phyloP scores from a whole-genome alignment of 352 stramenopile genomes.

The Phytophthora brassicae region DNA sequence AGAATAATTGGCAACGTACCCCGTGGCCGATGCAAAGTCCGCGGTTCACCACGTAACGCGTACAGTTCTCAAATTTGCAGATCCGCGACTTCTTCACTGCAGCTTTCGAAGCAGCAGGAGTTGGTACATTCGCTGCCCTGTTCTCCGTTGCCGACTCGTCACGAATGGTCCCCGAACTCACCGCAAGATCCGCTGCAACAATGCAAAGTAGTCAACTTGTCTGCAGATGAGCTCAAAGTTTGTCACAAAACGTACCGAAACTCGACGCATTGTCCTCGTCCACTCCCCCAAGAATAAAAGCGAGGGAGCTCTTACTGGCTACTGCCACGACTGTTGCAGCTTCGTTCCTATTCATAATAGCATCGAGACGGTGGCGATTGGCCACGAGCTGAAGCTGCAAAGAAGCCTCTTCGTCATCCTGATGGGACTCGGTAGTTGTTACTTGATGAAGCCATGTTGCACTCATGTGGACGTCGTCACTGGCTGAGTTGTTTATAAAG shows the following conservation, averaged over 20 bases:
- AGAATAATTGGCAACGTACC: slow-evolving; percentile 23
- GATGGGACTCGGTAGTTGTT: slow-evolving; percentile 3
- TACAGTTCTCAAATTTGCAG: slow-evolving; percentile 78
- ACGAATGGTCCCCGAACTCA: slow-evolving; percentile 8
- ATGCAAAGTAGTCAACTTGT: slow-evolving; percentile 13
- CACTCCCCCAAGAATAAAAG: slow-evolving; percentile 42
- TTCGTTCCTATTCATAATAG: too few species aligned
- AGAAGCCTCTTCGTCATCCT: slow-evolving; percentile 6
- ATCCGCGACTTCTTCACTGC: slow-evolving; percentile 70
- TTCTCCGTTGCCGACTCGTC: slow-evolving; percentile 22
- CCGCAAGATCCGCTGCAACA: slow-evolving; percentile 28
- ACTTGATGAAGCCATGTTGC: slow-evolving; percentile 21
- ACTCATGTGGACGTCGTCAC: slow-evolving; percentile 30
- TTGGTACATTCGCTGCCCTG: slow-evolving; percentile 26
- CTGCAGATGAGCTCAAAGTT: slow-evolving; percentile 15
- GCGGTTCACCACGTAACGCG: slow-evolving; percentile 73
- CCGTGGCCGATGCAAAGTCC: slow-evolving; percentile 78
- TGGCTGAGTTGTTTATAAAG: slow-evolving; percentile 36
- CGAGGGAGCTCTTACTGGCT: slow-evolving; percentile 46
- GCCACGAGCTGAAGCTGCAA: slow-evolving; percentile 8
- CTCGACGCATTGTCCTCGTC: slow-evolving; percentile 30
- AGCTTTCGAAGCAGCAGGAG: slow-evolving; percentile 7
- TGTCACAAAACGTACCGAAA: slow-evolving; percentile 31
- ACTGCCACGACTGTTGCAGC: slow-evolving; percentile 22
- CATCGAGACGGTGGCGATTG: slow-evolving; percentile 25